Base-by-base conservation (phyloP, 2,329 filamentous ascomycete species). In the Ophiocordyceps sinensis region DNA sequence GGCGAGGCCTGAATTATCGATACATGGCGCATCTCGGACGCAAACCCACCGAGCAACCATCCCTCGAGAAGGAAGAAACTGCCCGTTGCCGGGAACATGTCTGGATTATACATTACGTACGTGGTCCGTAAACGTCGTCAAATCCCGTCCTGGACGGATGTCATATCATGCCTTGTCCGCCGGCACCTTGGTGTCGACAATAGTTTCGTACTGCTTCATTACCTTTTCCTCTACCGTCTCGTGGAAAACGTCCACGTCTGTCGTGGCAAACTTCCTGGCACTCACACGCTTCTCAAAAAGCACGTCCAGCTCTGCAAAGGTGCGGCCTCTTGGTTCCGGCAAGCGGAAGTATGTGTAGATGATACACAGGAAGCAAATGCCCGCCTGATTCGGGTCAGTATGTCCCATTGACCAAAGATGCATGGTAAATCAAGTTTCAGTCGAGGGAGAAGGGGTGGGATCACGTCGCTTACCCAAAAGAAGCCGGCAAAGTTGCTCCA, bases 401-500 rank as follows among this genome's bases (percentile, higher is more conserved):
- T 26, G 23, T 26, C 23, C 23, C 23, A 9, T 26, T 26, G 19
- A 7, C 23, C 23, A 26, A 26, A 26, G 23, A 5, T 7, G 9
- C 5, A 9, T 9, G 23, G 32, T 2, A 35, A 35, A 31, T 5
- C 30, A 11, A n/a, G 32, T 10, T 10, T 35, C 32, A 15, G 5
- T 15, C 4, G 32, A 35, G 5, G 12, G 8, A 10, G 14, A 15
- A n/a, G 31, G 14, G 14, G 15, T 35, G 15, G 12, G 14, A 6
- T 26, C 23, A 5, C 5, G 23, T 26, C 39, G 10, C 67, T 53
- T 57, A 72, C 62, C 83, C 86, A 86, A 67, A 93, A 93, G 65
- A 94, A 93, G 26, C 87, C 86, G 0, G 86, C 75, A 52, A 75
- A 91, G 63, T 91, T 91, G 45, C 76, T 71, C 87, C 86, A 94